Conservation (phyloP, 2,329 filamentous ascomycete genomes). For the Penicillium carneum region DNA sequence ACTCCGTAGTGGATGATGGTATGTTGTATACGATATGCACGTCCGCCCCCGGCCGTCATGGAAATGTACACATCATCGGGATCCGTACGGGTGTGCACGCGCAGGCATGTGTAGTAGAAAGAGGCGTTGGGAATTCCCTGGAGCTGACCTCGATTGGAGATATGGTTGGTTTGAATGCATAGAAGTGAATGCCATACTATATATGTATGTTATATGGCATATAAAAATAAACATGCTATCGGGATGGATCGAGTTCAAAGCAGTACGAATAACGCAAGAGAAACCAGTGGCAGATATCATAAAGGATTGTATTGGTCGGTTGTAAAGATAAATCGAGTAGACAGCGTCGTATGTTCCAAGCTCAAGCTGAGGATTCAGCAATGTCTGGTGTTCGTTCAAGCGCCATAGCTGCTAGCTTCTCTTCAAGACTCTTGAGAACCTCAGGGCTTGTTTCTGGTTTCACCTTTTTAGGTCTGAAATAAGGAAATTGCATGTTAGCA, state of each 20-base stretch:
- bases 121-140: background rate
- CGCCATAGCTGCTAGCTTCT: conserved; percentile 44
- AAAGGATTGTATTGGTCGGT: background rate
- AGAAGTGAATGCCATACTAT: background rate
- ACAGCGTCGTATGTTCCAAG: background rate
- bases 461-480: conserved; percentile 49
- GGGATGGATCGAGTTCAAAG: background rate
- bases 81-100: background rate
- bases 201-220: background rate
- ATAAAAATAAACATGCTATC: background rate
- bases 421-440: conserved; percentile 49
- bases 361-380: background rate
- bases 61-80: background rate
- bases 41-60: background rate
- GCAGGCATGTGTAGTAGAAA: background rate
- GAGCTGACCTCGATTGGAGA: background rate
- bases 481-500: conserved; percentile 21
- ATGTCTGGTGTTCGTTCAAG: background rate
- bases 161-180: background rate
- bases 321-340: background rate
- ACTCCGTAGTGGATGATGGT: background rate
- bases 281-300: conserved; percentile 5
- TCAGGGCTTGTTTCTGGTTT: conserved; percentile 51
- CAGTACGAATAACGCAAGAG: background rate
- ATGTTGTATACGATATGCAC: background rate